Evolutionary conservation across 805 yeast genomes (phyloP).

Genomic region (Lipomyces sp.): DNA sequence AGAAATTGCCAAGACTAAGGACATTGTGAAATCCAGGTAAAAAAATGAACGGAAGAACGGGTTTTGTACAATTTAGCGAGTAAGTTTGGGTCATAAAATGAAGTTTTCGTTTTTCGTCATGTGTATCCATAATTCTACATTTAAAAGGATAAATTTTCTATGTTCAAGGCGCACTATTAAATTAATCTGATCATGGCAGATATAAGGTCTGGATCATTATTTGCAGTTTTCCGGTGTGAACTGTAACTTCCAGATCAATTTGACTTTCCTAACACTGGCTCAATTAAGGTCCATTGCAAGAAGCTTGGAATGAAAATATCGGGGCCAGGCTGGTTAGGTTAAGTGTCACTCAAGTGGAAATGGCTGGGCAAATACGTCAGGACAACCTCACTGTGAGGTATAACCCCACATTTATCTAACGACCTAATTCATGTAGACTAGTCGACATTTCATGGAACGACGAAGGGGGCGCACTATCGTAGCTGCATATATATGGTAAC

Average conservation of each 20-base stretch:
- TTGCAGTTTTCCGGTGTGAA: too few species aligned
- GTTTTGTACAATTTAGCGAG: constrained; percentile 6
- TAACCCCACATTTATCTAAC: too few species aligned
- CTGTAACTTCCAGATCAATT: too few species aligned
- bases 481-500: neutral
- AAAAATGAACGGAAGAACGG: constrained; percentile 1
- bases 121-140: constrained; percentile 11
- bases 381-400: too few species aligned
- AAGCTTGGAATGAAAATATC: too few species aligned
- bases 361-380: too few species aligned
- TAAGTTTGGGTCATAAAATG: constrained; percentile 5
- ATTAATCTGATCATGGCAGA: too few species aligned
- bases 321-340: too few species aligned
- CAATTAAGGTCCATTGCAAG: too few species aligned
- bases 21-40: constrained; percentile 46
- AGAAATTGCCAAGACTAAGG: constrained; percentile 88
- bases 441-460: constrained; percentile 67
- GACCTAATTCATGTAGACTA: constrained; percentile 60
- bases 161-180: neutral
- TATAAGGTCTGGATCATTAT: too few species aligned
- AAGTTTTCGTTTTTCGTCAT: constrained; percentile 26
- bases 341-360: too few species aligned
- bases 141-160: neutral
- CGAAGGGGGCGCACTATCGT: constrained; percentile 58
- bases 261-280: too few species aligned